phyloP scores from a whole-genome alignment of 768 basidiomycete species.

The Lactarius hengduanensis region DNA sequence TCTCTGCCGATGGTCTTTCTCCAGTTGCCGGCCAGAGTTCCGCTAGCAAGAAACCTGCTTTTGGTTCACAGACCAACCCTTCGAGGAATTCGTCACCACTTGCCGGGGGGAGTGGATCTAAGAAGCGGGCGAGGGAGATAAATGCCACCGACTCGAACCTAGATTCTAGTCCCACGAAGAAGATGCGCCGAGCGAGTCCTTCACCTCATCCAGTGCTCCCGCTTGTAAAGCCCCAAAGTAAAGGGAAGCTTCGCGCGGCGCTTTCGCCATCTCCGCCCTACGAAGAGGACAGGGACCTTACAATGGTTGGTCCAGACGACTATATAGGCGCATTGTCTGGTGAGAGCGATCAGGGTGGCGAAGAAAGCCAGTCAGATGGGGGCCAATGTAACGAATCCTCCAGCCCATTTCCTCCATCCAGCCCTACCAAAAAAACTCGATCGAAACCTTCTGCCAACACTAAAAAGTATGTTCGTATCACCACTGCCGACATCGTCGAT shows the following conservation, averaged over 20 bases:
- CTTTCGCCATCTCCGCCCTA: not conserved
- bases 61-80: not conserved
- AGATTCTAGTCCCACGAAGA: constrained; percentile 6
- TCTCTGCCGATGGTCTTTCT: constrained; percentile 1
- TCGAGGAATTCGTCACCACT: not conserved
- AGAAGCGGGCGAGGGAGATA: constrained; percentile 18
- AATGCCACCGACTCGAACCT: not conserved
- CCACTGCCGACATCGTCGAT: not conserved
- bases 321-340: constrained; percentile 18
- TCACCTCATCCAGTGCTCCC: constrained; percentile 1
- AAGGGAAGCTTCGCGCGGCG: not conserved
- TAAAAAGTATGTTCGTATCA: constrained; percentile 15
- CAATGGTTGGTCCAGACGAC: constrained; percentile 15
- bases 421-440: not conserved
- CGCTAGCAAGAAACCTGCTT: not conserved
- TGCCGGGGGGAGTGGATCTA: constrained; percentile 4
- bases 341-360: constrained; percentile 14
- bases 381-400: not conserved
- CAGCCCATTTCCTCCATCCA: not conserved
- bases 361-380: not conserved
- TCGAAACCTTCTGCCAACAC: not conserved
- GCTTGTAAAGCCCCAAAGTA: not conserved
- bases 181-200: constrained; percentile 8
- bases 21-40: not conserved
- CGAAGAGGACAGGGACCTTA: constrained; percentile 2